A percentile compares a stretch with the other conserved stretches of the same genome.
phyloP scores from a whole-genome alignment of 2,329 filamentous ascomycete genomes.

The Stachybotrys chlorohalonatus region DNA sequence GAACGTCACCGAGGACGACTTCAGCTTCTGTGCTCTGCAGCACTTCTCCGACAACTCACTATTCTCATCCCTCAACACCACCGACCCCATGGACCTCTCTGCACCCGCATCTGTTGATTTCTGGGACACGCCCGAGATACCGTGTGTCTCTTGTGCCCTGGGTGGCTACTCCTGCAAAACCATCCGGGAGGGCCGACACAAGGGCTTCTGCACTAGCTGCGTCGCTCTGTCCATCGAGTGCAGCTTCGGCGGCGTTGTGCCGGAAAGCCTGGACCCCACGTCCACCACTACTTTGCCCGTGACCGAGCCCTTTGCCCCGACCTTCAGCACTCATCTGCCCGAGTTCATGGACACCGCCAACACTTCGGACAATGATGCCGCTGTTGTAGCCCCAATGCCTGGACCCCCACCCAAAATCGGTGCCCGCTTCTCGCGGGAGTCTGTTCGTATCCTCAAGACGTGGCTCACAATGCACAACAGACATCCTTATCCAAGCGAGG shows the following conservation, averaged over 20 bases:
- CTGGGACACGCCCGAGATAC: conserved; percentile 34
- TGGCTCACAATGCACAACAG: conserved; percentile 75
- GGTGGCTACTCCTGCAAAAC: conserved; percentile 51
- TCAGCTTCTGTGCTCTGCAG: conserved; percentile 49
- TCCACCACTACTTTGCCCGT: conserved; percentile 15
- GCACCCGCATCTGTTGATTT: conserved; percentile 10
- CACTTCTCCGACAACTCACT: conserved; percentile 39
- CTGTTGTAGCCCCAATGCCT: conserved; percentile 13
- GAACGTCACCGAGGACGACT: conserved; percentile 49
- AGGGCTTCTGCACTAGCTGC: conserved; percentile 53
- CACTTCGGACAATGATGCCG: conserved; percentile 10
- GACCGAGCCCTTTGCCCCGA: conserved; percentile 13
- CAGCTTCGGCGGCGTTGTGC: conserved; percentile 38
- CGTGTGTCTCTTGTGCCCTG: conserved; percentile 42
- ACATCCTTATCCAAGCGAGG: conserved; percentile 81
- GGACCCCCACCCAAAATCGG: conserved; percentile 50
- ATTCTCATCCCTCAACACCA: conserved; percentile 17
- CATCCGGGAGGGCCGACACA: conserved; percentile 49
- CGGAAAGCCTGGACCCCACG: conserved; percentile 22
- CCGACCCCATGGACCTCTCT: conserved; percentile 15
- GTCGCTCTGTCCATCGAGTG: conserved; percentile 50
- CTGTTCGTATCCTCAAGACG: conserved; percentile 70
- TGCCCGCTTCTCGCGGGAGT: conserved; percentile 70
- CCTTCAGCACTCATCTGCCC: conserved; percentile 13
- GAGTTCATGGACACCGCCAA: conserved; percentile 17